Evolutionary conservation across 2,329 filamentous ascomycete species (phyloP).

Genomic region (Cercospora zeina): DNA sequence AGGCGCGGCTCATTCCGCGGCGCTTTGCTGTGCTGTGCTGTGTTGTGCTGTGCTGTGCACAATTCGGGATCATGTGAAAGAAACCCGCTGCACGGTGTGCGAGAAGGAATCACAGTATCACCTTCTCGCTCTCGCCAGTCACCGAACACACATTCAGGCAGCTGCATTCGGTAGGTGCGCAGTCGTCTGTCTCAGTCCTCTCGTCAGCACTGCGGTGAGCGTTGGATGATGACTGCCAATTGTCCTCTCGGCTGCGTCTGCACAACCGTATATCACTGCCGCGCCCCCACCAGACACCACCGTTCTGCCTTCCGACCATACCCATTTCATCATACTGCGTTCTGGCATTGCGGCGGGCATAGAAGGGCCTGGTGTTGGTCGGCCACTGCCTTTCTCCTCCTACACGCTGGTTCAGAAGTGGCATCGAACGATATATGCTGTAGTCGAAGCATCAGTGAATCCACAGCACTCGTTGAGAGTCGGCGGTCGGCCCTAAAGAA

Average conservation of each 20-base stretch:
- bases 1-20: not conserved
- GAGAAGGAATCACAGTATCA: too few species aligned
- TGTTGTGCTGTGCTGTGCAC: too few species aligned
- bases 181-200: not conserved
- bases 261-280: conserved; percentile 5
- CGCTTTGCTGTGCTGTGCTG: not conserved
- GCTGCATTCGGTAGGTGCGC: not conserved
- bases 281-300: not conserved
- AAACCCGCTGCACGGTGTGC: not conserved
- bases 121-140: conserved; percentile 1
- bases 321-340: not conserved
- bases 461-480: too few species aligned
- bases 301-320: not conserved
- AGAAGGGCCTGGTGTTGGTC: not conserved
- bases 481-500: conserved; percentile 3
- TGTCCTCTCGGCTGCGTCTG: not conserved
- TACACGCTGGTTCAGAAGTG: not conserved
- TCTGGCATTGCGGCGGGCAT: not conserved
- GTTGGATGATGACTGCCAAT: not conserved
- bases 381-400: not conserved
- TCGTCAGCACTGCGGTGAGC: not conserved
- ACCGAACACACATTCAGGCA: not conserved
- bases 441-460: too few species aligned
- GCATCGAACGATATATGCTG: not conserved
- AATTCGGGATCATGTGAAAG: conserved; percentile 7